A percentile compares a stretch with the other conserved stretches of the same genome.
phyloP scores from a whole-genome alignment of 2,329 filamentous ascomycete species.

The Aspergillus alliaceus region DNA sequence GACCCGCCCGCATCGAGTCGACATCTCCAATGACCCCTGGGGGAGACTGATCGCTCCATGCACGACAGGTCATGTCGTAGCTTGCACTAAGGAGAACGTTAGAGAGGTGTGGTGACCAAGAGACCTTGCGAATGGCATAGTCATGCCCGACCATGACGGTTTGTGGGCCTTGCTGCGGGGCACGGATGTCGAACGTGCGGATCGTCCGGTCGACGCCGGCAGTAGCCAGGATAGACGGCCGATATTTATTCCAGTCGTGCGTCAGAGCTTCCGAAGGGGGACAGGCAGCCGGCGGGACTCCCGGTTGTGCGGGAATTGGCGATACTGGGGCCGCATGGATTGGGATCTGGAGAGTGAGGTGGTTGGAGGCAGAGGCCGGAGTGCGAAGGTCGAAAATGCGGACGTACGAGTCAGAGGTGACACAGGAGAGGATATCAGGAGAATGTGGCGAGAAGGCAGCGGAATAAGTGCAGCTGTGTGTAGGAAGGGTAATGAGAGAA shows the following conservation, averaged over 20 bases:
- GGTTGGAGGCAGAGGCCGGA: slow-evolving; percentile 81
- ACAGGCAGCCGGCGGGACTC: slow-evolving; percentile 37
- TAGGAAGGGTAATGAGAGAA: slow-evolving; percentile 81
- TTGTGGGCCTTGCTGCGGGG: slow-evolving; percentile 69
- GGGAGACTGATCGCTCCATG: slow-evolving; percentile 81
- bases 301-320: slow-evolving; percentile 39
- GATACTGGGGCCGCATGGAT: slow-evolving; percentile 69
- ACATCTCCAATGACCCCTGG: slow-evolving; percentile 32
- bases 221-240: slow-evolving; percentile 77
- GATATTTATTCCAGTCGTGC: slow-evolving; percentile 99
- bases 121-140: slow-evolving; percentile 81
- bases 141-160: slow-evolving; percentile 79
- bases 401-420: slow-evolving; percentile 84
- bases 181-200: slow-evolving; percentile 86
- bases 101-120: slow-evolving; percentile 92
- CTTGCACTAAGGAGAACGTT: slow-evolving; percentile 85
- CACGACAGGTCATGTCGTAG: slow-evolving; percentile 95
- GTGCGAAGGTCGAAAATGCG: slow-evolving; percentile 90
- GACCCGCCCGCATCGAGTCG: slow-evolving; percentile 41
- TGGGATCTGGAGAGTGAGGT: slow-evolving; percentile 78
- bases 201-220: slow-evolving; percentile 86
- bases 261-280: slow-evolving; percentile 83
- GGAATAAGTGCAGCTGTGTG: slow-evolving; percentile 92
- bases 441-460: slow-evolving; percentile 88
- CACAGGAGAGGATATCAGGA: slow-evolving; percentile 80